Evolutionary conservation across 2,329 filamentous ascomycete genomes (phyloP), one percentile per base, ranked within the genome.

Genomic region (Neoascochyta sp.): DNA sequence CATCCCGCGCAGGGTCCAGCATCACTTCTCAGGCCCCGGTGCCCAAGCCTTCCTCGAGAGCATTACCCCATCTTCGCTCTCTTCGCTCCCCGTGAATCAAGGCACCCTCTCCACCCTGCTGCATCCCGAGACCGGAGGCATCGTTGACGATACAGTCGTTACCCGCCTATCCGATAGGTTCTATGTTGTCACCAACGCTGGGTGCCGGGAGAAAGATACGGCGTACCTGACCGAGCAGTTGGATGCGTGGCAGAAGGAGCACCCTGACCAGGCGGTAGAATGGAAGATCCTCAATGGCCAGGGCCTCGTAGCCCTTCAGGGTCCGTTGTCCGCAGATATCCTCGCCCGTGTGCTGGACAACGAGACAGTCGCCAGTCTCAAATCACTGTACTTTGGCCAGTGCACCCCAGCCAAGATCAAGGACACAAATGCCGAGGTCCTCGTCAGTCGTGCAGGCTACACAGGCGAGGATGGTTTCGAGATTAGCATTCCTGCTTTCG

Each of bases 391-490:
- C 67, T 98, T 98, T 65, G 90, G 92, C 36, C 78, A 81, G 49
- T 81, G 79, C 35, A 74, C 75, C 30, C 78, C 75, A 53, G 75
- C 83, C 12, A 74, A 76, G 42, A 67, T 95, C 30, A 76, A 73
- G 9, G 65, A 71, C 20, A 75, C 74, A 24, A 74, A 72, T 20
- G 66, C 66, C 6, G 38, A 55, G 45, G 58, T 92, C 26, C 74
- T 95, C 28, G 80, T 95, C 56, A 89, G 81, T 58, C 80, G 92
- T 39, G 92, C 84, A 25, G 92, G 92, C 4, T 98, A 98, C 70
- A 98, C 92, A 0, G 92, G 92, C 38, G 92, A 98, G 69, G 92
- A 98, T 63, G 92, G 92, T 22, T 98, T 98, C 66, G 92, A 98
- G 69, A 86, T 98, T 54, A 92, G 86, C 22, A 84, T 95, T 51